These are phyloP conservation scores for Barnettozyma wickerhamii DNA, from an alignment of 805 yeast genomes.

Conservation along the genomic window DNA sequence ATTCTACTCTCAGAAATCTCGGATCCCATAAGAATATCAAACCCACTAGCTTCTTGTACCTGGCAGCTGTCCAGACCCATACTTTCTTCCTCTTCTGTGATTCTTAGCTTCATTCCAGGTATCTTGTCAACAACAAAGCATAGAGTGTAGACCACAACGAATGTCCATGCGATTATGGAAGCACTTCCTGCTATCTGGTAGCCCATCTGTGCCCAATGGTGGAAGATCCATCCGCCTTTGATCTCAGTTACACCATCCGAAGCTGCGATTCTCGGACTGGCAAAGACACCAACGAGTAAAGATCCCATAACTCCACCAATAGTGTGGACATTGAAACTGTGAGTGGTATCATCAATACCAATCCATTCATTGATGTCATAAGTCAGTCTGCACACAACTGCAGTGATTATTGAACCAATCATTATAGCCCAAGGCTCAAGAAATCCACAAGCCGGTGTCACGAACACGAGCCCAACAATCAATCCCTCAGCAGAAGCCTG, in stretches of 20 bases:
- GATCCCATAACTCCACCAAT: constrained; percentile 89
- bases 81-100: constrained; percentile 81
- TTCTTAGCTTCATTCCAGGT: constrained; percentile 77
- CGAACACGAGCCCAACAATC: constrained; percentile 88
- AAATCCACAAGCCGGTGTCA: constrained; percentile 96
- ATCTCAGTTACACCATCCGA: constrained; percentile 67
- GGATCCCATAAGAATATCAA: too few relatives aligned
- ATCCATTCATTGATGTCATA: constrained; percentile 71
- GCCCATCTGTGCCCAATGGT: constrained; percentile 77
- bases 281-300: constrained; percentile 82
- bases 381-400: constrained; percentile 74
- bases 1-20: too few relatives aligned
- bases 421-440: constrained; percentile 88
- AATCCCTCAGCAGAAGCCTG: constrained; percentile 94
- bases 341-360: constrained; percentile 89
- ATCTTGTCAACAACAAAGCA: constrained; percentile 63
- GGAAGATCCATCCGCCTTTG: constrained; percentile 85
- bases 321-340: constrained; percentile 89
- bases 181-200: constrained; percentile 78
- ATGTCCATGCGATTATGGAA: constrained; percentile 72
- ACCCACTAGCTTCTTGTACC: constrained; percentile 69
- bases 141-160: constrained; percentile 63
- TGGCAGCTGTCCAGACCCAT: constrained; percentile 84
- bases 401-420: constrained; percentile 78
- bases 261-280: constrained; percentile 84